Percentiles rank a stretch among this genome's conserved stretches.
Conservation (phyloP, 2,329 filamentous ascomycete species). For the Colletotrichum sojae region DNA sequence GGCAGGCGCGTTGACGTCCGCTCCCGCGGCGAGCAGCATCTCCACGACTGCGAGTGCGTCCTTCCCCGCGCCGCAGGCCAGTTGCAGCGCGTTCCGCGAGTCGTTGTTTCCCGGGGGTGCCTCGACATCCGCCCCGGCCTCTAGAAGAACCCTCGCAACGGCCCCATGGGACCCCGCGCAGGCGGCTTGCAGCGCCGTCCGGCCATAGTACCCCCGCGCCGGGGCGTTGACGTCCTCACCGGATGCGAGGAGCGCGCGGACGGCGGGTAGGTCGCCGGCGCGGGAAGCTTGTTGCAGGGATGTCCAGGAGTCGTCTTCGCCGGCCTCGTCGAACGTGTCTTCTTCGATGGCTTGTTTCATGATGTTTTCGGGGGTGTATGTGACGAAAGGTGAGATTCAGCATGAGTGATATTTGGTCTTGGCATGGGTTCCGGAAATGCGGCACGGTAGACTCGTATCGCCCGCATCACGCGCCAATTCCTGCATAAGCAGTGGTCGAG, state of each 20-base stretch:
- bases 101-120: conserved; percentile 51
- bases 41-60: conserved; percentile 46
- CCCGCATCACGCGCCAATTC: too few species aligned
- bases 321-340: neutral
- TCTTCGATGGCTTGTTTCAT: neutral
- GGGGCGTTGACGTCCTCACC: conserved; percentile 50
- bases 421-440: conserved; percentile 6
- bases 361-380: neutral
- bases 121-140: conserved; percentile 50
- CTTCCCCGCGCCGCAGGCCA: conserved; percentile 50
- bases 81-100: conserved; percentile 56
- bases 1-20: conserved; percentile 48
- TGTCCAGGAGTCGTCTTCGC: conserved; percentile 52
- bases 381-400: neutral
- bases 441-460: conserved; percentile 7
- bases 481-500: too few species aligned
- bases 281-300: conserved; percentile 52
- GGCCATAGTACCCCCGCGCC: conserved; percentile 51
- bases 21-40: conserved; percentile 47
- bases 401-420: neutral
- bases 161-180: conserved; percentile 46
- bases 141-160: conserved; percentile 48
- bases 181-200: conserved; percentile 55
- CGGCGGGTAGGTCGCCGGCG: conserved; percentile 47
- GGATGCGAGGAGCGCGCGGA: conserved; percentile 45